These are phyloP conservation scores for Botrytis squamosa DNA, from an alignment of 2,329 filamentous ascomycete genomes.

Conservation along the genomic window DNA sequence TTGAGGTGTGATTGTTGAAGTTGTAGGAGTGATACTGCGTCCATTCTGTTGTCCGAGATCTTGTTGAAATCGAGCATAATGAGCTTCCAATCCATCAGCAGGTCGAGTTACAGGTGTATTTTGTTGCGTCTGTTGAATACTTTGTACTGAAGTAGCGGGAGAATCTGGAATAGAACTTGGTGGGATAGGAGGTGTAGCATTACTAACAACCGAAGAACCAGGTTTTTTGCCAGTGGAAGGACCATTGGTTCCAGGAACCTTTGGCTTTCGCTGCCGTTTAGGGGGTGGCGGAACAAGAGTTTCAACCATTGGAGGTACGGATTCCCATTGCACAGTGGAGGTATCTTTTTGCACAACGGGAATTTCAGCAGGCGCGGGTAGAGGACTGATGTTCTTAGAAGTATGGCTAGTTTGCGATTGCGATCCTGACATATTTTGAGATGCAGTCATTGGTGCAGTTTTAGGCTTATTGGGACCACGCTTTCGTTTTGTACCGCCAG, in stretches of 20 bases:
- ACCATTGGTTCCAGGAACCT: constrained; percentile 34
- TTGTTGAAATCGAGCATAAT: constrained; percentile 38
- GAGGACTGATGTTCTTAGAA: constrained; percentile 14
- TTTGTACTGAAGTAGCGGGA: constrained; percentile 30
- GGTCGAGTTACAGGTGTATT: constrained; percentile 33
- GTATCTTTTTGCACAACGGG: constrained; percentile 30
- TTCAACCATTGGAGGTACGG: constrained; percentile 28
- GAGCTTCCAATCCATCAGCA: constrained; percentile 39
- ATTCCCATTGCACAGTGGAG: constrained; percentile 32
- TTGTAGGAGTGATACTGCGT: constrained; percentile 33
- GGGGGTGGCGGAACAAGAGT: constrained; percentile 41
- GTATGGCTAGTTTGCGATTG: constrained; percentile 20
- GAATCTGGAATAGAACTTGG: constrained; percentile 37
- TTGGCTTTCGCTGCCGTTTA: constrained; percentile 43
- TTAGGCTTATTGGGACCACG: constrained; percentile 35
- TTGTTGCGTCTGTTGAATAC: constrained; percentile 10
- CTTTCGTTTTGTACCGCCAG: constrained; percentile 32
- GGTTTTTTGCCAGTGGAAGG: constrained; percentile 32
- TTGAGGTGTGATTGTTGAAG: constrained; percentile 30
- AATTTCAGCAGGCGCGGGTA: constrained; percentile 25
- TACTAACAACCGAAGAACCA: constrained; percentile 32
- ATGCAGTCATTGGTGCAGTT: constrained; percentile 20
- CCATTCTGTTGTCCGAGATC: constrained; percentile 34
- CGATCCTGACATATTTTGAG: constrained; percentile 22
- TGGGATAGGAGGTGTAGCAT: constrained; percentile 34